phyloP scores from a whole-genome alignment of 306 rosid species.

The Sesbania bispinosa region DNA sequence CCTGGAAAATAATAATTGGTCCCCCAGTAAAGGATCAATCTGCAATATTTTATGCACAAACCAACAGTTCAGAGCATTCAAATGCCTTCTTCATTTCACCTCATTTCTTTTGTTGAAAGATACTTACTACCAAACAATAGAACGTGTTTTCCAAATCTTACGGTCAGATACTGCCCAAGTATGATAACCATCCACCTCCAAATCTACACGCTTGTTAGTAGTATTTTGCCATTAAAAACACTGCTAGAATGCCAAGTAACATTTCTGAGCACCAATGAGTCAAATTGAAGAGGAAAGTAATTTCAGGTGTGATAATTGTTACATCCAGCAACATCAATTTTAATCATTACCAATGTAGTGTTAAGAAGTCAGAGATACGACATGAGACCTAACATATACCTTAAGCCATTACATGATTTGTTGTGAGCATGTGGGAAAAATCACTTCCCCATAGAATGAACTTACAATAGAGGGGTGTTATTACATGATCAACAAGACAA shows the following conservation, averaged over 20 bases:
- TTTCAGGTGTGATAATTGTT: background rate
- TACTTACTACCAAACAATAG: background rate
- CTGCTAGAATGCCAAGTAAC: background rate
- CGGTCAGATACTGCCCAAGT: background rate
- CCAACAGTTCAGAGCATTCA: background rate
- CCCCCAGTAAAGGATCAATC: background rate
- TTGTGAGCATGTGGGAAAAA: background rate
- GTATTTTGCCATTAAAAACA: background rate
- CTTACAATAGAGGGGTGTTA: background rate
- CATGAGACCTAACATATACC: background rate
- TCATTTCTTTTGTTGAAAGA: background rate
- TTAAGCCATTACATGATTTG: background rate
- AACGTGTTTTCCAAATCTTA: background rate
- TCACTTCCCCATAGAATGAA: background rate
- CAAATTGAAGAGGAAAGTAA: too few relatives aligned
- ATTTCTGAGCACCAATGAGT: too few relatives aligned
- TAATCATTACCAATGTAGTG: background rate
- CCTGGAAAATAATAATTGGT: background rate
- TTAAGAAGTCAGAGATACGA: background rate
- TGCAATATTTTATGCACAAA: background rate
- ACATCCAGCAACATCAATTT: background rate
- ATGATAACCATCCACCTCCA: conserved; percentile 9
- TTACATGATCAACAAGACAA: background rate
- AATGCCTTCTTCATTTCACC: background rate
- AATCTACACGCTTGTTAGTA: background rate